A percentile compares a stretch with the other conserved stretches of the same genome.
Conservation (phyloP, 129 eudicot genomes). For the Tagetes patula region DNA sequence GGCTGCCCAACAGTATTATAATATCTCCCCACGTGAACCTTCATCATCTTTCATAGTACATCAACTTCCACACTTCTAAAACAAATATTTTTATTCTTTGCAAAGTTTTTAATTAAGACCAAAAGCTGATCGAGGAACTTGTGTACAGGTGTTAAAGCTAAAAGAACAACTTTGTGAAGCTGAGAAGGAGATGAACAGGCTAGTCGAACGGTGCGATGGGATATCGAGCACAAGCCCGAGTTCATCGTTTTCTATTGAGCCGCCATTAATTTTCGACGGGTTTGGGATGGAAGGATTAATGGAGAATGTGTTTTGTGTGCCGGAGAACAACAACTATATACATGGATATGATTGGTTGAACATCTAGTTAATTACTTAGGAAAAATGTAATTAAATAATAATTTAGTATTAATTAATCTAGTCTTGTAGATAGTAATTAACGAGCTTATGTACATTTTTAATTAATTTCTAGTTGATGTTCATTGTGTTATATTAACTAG, state of each 20-base stretch:
- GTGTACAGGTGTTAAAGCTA: conserved; percentile 55
- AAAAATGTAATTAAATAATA: conserved; percentile 31
- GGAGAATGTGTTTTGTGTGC: conserved; percentile 52
- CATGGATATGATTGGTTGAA: conserved; percentile 59
- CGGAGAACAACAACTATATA: conserved; percentile 45
- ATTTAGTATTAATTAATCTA: conserved; percentile 25
- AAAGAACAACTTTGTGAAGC: conserved; percentile 62
- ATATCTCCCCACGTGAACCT: conserved; percentile 40
- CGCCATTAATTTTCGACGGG: conserved; percentile 60
- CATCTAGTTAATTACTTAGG: conserved; percentile 29
- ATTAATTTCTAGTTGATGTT: conserved; percentile 33
- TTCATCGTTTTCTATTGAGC: conserved; percentile 74
- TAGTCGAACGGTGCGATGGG: conserved; percentile 50
- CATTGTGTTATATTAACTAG: conserved; percentile 21
- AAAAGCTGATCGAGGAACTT: not conserved
- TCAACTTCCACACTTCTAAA: not conserved
- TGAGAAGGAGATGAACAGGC: conserved; percentile 59
- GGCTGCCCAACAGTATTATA: conserved; percentile 10
- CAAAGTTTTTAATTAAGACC: not conserved
- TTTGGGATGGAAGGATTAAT: conserved; percentile 74
- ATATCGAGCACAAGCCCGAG: conserved; percentile 71
- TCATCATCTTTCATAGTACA: not conserved
- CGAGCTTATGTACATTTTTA: conserved; percentile 41
- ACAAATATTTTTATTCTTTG: not conserved
- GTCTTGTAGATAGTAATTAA: conserved; percentile 42